Evolutionary conservation across 2,329 filamentous ascomycete genomes (phyloP), one percentile per base, ranked within the genome.

Genomic region (Diaporthe sp.): DNA sequence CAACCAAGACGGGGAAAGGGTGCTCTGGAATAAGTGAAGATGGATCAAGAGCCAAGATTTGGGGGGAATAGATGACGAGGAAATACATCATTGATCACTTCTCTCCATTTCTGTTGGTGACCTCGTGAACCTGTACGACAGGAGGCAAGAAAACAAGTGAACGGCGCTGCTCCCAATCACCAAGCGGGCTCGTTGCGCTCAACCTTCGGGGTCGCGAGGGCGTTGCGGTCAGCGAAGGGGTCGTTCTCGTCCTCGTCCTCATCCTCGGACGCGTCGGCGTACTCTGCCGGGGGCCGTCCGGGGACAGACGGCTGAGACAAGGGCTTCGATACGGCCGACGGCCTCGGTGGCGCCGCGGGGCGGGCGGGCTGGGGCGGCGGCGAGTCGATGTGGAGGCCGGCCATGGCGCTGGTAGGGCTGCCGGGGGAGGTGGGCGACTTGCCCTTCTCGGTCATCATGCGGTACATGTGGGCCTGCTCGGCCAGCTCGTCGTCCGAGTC

Each of bases 151-250:
- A 25, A 13, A 4, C 30, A 58, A 19, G 28, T 33, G 22, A 50
- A 25, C 15, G n/a, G 25, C 38, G 54, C 28, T 22, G 10, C 58
- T 69, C 67, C 33, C 42, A 25, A 45, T 77, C 74, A 83, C 83
- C 83, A 85, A 74, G 77, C 79, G 33, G 80, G 81, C 73, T 84
- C 82, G 10, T 77, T 81, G 73, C 80, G 83, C 80, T 87, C 87
- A 54, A 81, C 78, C 78, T 78, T 82, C 8, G 82, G 81, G 30
- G 83, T 85, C 28, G 76, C 77, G 4, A 94, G 88, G 6, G 92
- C 94, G 81, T 97, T 96, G 55, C 90, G 90, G 82, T 98, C 95
- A 5, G 94, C 94, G 82, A 98, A 98, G 0, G 95, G 95, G 80
- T 97, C 91, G 77, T 97, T 90, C n/a, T 95, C 93, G 57, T 95